Conservation (phyloP, 192 early-diverging fungal species). For the Backusella liffmaniae region DNA sequence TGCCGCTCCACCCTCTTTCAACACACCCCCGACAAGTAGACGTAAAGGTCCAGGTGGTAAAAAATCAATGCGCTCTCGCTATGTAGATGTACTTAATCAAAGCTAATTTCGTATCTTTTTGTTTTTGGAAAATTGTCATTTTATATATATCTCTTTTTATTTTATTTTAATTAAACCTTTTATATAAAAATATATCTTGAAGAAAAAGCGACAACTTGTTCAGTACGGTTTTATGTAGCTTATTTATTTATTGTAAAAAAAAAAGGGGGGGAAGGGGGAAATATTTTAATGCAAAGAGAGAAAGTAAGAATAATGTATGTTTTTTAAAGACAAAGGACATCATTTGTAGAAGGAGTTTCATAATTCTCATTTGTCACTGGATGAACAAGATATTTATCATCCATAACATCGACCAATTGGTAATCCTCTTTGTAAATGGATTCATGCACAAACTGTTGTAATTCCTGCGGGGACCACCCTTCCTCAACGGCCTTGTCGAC, state of each 20-base stretch:
- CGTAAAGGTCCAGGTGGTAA: slow-evolving; percentile 30
- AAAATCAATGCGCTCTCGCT: slow-evolving; percentile 41
- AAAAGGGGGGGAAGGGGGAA: too few species aligned
- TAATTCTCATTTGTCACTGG: not conserved
- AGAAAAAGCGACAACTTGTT: too few species aligned
- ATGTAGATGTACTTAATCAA: slow-evolving; percentile 52
- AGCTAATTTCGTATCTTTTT: not conserved
- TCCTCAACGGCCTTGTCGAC: slow-evolving; percentile 19
- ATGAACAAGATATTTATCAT: not conserved
- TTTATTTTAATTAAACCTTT: not conserved
- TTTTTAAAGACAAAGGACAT: slow-evolving; percentile 7
- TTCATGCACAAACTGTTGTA: slow-evolving; percentile 21
- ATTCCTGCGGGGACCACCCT: slow-evolving; percentile 21
- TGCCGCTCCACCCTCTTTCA: not conserved
- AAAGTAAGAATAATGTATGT: not conserved
- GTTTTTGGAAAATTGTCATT: not conserved
- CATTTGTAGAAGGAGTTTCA: not conserved
- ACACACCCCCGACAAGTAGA: slow-evolving; percentile 24
- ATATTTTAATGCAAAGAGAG: not conserved
- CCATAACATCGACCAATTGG: slow-evolving; percentile 9
- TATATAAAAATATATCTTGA: not conserved
- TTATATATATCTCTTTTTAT: not conserved
- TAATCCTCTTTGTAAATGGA: slow-evolving; percentile 24
- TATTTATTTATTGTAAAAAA: too few species aligned
- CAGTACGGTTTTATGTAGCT: too few species aligned